These are phyloP conservation scores for Epichloe glyceriae DNA, from an alignment of 2,329 filamentous ascomycete genomes.

Conservation along the genomic window DNA sequence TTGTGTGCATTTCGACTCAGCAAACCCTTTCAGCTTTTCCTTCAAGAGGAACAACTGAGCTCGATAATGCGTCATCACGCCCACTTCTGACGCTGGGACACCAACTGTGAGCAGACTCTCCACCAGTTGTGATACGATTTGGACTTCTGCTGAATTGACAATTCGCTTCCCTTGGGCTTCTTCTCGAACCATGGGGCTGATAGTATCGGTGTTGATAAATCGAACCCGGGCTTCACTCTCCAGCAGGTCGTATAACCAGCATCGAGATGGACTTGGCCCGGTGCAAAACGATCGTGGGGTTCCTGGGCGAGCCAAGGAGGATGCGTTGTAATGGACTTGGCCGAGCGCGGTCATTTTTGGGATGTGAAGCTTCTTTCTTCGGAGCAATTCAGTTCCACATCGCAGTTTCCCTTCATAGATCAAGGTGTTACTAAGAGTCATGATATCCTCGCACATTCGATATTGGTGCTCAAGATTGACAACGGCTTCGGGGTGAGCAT, in stretches of 20 bases:
- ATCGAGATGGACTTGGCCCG: conserved; percentile 34
- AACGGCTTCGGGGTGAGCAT: conserved; percentile 74
- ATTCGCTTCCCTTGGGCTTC: conserved; percentile 72
- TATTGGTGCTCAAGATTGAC: conserved; percentile 93
- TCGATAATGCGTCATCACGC: conserved; percentile 94
- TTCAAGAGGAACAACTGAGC: conserved; percentile 78
- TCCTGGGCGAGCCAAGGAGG: conserved; percentile 27
- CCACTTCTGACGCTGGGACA: conserved; percentile 63
- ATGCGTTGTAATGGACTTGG: conserved; percentile 43
- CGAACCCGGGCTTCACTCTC: conserved; percentile 60
- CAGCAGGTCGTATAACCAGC: conserved; percentile 67
- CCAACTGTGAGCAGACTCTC: conserved; percentile 64
- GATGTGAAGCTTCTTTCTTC: conserved; percentile 53
- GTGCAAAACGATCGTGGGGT: conserved; percentile 42
- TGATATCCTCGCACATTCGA: conserved; percentile 95
- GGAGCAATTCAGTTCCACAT: conserved; percentile 70
- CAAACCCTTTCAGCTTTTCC: conserved; percentile 47
- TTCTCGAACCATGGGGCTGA: conserved; percentile 54
- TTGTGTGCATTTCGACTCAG: conserved; percentile 85
- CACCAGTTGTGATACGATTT: conserved; percentile 67
- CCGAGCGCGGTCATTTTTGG: conserved; percentile 50
- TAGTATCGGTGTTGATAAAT: conserved; percentile 78
- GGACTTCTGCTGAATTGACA: conserved; percentile 74
- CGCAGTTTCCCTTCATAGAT: conserved; percentile 88
- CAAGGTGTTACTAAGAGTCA: conserved; percentile 81